Base-by-base conservation (phyloP, 768 basidiomycete species). In the Boletus edulis region DNA sequence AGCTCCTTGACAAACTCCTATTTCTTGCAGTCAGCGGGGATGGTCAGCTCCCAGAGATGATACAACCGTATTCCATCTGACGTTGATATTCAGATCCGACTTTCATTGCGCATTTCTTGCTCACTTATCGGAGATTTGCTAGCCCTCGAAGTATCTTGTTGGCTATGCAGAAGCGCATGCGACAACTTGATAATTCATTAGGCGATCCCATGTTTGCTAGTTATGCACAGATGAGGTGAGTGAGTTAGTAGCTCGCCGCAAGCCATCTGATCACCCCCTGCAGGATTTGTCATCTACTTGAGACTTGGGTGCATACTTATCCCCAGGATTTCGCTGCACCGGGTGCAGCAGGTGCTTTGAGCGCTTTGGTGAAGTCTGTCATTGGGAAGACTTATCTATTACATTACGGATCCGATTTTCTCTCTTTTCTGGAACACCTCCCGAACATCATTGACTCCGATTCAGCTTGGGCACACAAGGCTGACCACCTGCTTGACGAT, bases 151-250 rank as follows among this genome's bases (percentile, higher is more conserved):
- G 80, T 54, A 74, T 94, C 17, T 75, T 94, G n/a, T 76, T 92
- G 43, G 87, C 89, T 6, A 91, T 94, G 87, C 89, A 92, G 70
- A 89, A 91, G 65, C 84, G 89, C 45, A 87, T 93, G 81, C 82
- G 87, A 34, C 83, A 86, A 59, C 74, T 94, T 14, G 86, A 88
- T 63, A 81, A 81, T 51, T 82, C 86, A 17, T 79, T 81, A 13
- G 83, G 83, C 8, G 90, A 94, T 73, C 87, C 87, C 1, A 86
- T 92, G 83, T 88, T 93, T 71, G 89, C 89, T 9, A 88, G 85
- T 62, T 93, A 86, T 70, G 90, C 89, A 8, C 91, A 94, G 67
- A 91, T 93, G 89, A 83, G 86, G 91, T 90, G 62, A 43, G 60
- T 5, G 7, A 20, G 24, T 31, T 10, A 13, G 40, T 29, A 24